These are phyloP conservation scores for Coleophoma crateriformis DNA, from an alignment of 2,329 filamentous ascomycete species.

Conservation along the genomic window DNA sequence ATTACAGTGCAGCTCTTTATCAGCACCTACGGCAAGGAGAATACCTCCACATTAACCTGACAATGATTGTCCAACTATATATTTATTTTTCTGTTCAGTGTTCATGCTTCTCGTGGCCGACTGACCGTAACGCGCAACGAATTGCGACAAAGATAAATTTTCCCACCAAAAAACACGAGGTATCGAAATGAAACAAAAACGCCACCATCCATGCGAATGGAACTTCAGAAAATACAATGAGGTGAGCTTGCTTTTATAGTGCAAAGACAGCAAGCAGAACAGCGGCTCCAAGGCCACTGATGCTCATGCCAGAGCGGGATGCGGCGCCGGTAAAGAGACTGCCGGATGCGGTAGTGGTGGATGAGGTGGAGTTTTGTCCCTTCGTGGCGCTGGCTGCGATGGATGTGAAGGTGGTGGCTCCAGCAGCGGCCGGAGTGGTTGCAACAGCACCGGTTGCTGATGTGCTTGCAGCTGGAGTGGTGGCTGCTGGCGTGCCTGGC, in stretches of 20 bases:
- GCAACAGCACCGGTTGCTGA: constrained; percentile 7
- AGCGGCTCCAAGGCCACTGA: constrained; percentile 18
- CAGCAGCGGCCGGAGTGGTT: constrained; percentile 34
- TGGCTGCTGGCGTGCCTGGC: constrained; percentile 1
- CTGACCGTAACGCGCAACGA: constrained; percentile 1
- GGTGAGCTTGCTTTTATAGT: not conserved
- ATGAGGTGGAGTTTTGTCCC: constrained; percentile 18
- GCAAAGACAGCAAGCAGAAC: constrained; percentile 19
- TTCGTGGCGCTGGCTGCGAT: constrained; percentile 16
- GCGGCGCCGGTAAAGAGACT: constrained; percentile 29
- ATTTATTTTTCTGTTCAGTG: not conserved
- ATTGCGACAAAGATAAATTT: not conserved
- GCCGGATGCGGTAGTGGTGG: constrained; percentile 25
- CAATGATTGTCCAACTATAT: not conserved
- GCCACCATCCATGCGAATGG: constrained; percentile 9
- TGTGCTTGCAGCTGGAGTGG: constrained; percentile 13
- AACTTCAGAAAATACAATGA: not conserved
- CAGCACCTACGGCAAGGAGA: not conserved
- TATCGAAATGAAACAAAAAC: constrained; percentile 12
- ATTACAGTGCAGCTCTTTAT: not conserved
- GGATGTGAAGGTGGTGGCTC: constrained; percentile 17
- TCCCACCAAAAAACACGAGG: constrained; percentile 11
- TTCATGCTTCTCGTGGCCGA: not conserved
- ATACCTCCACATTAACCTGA: not conserved
- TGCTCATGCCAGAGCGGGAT: constrained; percentile 14